Evolutionary conservation across 2,329 filamentous ascomycete genomes (phyloP).

Genomic region (Aspergillus glaucus): DNA sequence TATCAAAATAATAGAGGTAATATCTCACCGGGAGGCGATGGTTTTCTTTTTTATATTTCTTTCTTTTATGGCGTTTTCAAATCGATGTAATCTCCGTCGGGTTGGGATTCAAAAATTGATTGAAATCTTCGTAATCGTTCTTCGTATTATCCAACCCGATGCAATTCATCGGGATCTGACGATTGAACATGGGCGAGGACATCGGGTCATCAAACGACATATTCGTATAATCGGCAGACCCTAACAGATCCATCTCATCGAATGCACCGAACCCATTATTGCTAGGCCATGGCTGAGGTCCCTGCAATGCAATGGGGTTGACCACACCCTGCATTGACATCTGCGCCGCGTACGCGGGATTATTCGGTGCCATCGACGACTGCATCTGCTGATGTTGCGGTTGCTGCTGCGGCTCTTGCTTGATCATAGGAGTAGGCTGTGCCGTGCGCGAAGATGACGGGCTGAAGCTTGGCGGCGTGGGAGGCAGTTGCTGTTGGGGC

Average conservation of each 20-base stretch:
- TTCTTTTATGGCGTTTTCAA: constrained; percentile 8
- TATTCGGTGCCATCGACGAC: constrained; percentile 10
- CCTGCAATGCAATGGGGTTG: constrained; percentile 31
- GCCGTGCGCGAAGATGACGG: constrained; percentile 21
- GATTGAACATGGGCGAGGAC: constrained; percentile 31
- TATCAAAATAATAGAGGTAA: constrained; percentile 10
- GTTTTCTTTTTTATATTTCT: not conserved
- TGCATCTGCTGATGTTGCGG: not conserved
- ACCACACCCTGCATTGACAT: constrained; percentile 30
- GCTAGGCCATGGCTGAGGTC: constrained; percentile 20
- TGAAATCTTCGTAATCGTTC: constrained; percentile 35
- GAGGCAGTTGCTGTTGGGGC: constrained; percentile 22
- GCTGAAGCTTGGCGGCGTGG: constrained; percentile 37
- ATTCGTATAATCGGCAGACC: constrained; percentile 22
- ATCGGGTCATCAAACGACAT: constrained; percentile 29
- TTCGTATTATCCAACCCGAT: constrained; percentile 25
- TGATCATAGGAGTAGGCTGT: constrained; percentile 19
- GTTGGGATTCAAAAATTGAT: constrained; percentile 35
- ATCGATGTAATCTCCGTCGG: constrained; percentile 33
- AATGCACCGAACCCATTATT: constrained; percentile 21
- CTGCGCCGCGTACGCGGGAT: constrained; percentile 17
- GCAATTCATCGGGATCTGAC: constrained; percentile 30
- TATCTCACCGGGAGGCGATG: not conserved
- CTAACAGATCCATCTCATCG: constrained; percentile 30
- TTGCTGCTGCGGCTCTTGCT: constrained; percentile 17